phyloP scores from a whole-genome alignment of 2,329 filamentous ascomycete species.

The Diaporthe citrichinensis region DNA sequence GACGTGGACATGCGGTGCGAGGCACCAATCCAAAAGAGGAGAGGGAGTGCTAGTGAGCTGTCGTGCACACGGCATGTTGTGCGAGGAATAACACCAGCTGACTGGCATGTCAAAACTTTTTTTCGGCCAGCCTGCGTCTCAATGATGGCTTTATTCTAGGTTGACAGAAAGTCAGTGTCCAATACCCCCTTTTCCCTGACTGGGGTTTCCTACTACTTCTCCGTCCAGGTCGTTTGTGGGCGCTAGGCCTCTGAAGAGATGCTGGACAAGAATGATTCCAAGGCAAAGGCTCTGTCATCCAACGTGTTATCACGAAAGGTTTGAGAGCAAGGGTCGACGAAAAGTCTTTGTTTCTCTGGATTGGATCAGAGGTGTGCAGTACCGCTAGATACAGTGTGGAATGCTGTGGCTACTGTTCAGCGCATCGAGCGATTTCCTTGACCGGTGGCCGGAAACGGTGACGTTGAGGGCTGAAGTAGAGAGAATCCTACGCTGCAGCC shows the following conservation, averaged over 20 bases:
- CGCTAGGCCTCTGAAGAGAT: not conserved
- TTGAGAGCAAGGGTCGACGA: no score
- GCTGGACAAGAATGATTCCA: not conserved
- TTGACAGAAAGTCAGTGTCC: not conserved
- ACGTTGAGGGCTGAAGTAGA: not conserved
- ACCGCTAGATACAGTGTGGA: not conserved
- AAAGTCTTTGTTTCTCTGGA: not conserved
- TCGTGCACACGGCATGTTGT: not conserved
- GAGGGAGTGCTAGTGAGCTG: not conserved
- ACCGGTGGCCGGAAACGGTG: not conserved
- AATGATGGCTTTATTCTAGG: not conserved
- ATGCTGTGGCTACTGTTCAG: not conserved
- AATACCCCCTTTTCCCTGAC: not conserved
- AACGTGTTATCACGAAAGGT: not conserved
- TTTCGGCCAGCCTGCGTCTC: not conserved
- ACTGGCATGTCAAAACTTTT: not conserved
- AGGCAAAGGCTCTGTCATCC: not conserved
- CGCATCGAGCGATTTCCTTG: not conserved
- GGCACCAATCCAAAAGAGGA: not conserved
- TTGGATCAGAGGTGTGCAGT: not conserved
- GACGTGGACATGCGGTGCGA: not conserved
- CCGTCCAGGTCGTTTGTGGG: not conserved
- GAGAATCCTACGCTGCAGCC: not conserved
- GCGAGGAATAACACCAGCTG: not conserved
- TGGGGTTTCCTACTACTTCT: not conserved